Percentiles rank a stretch among this genome's conserved stretches.
These are phyloP conservation scores for Albugo candida DNA, from an alignment of 352 stramenopile species.

Conservation along the genomic window DNA sequence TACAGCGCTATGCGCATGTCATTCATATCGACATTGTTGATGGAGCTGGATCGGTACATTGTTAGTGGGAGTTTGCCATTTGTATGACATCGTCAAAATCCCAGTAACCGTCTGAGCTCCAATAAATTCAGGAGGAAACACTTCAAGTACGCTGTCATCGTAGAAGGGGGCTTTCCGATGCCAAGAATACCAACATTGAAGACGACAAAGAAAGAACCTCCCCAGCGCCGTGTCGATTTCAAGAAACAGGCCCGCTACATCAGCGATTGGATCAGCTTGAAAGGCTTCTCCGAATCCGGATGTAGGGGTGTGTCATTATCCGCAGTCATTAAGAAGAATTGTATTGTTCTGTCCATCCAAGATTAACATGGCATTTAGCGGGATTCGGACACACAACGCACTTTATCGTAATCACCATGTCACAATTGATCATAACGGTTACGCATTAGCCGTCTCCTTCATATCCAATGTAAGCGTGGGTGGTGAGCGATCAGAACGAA, in stretches of 20 bases:
- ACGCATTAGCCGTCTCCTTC: constrained; percentile 36
- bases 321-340: constrained; percentile 18
- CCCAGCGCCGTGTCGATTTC: constrained; percentile 51
- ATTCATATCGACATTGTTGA: constrained; percentile 54
- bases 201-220: constrained; percentile 64
- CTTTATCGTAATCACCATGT: constrained; percentile 41
- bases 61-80: constrained; percentile 72
- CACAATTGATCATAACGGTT: constrained; percentile 80
- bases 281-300: constrained; percentile 27
- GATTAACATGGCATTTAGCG: constrained; percentile 34
- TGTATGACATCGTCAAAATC: constrained; percentile 53
- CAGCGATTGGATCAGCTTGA: constrained; percentile 15
- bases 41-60: constrained; percentile 68
- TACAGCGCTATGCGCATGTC: constrained; percentile 82
- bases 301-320: constrained; percentile 39
- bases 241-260: constrained; percentile 60
- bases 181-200: constrained; percentile 76
- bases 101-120: constrained; percentile 55
- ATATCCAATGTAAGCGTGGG: constrained; percentile 45
- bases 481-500: constrained; percentile 80
- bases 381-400: constrained; percentile 45
- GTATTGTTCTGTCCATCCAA: constrained; percentile 21
- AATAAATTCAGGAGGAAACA: constrained; percentile 69
- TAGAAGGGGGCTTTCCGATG: constrained; percentile 47
- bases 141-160: constrained; percentile 41